phyloP scores from a whole-genome alignment of 345 rosid genomes.

The Zanthoxylum bungeanum region DNA sequence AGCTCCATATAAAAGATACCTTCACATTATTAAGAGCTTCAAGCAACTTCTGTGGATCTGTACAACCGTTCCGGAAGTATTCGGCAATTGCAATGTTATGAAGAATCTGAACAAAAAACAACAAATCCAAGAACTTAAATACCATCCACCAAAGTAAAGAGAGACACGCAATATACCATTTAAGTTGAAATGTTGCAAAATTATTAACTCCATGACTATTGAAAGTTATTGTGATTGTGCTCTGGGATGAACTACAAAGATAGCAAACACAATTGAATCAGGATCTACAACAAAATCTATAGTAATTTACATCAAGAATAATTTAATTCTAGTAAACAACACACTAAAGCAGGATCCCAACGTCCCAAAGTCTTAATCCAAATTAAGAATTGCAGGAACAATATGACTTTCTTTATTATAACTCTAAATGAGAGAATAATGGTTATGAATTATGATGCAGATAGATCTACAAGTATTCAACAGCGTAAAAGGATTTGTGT shows the following conservation, averaged over 20 bases:
- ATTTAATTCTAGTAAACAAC: not conserved
- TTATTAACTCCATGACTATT: not conserved
- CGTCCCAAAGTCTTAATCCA: not conserved
- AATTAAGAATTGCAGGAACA: not conserved
- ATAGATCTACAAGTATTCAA: not conserved
- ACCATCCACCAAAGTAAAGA: not conserved
- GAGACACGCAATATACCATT: not conserved
- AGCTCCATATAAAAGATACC: constrained; percentile 38
- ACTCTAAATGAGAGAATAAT: too few relatives aligned
- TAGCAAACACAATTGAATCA: not conserved
- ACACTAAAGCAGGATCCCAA: not conserved
- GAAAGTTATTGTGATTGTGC: not conserved
- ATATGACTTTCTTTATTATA: too few relatives aligned
- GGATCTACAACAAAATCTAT: not conserved
- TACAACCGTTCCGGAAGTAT: constrained; percentile 66
- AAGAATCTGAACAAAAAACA: constrained; percentile 50
- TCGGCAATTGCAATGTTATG: constrained; percentile 90
- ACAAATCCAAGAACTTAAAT: constrained; percentile 18
- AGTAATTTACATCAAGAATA: not conserved
- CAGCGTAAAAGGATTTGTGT: not conserved
- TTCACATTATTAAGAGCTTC: constrained; percentile 63
- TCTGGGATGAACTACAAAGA: not conserved
- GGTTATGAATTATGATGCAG: not conserved
- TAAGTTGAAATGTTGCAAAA: not conserved
- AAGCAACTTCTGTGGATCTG: constrained; percentile 71